These are phyloP conservation scores for Aphanomyces cochlioides DNA, from an alignment of 352 stramenopile species.

Conservation along the genomic window DNA sequence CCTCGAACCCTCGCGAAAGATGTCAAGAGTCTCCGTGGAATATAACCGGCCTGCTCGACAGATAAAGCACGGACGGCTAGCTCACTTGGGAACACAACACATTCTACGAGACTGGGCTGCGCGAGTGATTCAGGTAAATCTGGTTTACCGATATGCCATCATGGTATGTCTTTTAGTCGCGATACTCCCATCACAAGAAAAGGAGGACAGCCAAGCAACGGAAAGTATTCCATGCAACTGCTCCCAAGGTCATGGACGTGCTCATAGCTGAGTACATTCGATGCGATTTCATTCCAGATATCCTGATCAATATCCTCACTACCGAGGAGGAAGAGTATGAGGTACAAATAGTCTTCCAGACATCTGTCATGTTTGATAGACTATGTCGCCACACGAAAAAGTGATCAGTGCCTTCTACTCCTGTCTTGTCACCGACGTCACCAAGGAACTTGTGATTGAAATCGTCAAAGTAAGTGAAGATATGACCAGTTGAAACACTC, in stretches of 20 bases:
- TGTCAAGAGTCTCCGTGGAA: no score
- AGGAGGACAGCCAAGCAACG: no score
- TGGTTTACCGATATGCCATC: no score
- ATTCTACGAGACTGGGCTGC: slow-evolving; percentile 21
- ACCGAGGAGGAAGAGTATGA: neutral
- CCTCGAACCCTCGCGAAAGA: no score
- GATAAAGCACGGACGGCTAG: neutral
- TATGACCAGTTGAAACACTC: no score
- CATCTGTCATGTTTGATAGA: neutral
- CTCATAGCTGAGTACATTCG: slow-evolving; percentile 20
- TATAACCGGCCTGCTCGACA: no score
- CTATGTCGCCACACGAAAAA: neutral
- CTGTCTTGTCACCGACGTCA: neutral
- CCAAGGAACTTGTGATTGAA: no score
- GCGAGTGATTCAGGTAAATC: slow-evolving; percentile 20
- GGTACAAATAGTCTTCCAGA: neutral
- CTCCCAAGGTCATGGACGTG: slow-evolving; percentile 6
- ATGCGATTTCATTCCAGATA: slow-evolving; percentile 20
- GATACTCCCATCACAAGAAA: no score
- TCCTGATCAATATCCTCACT: slow-evolving; percentile 26
- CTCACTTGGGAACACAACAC: slow-evolving; percentile 3
- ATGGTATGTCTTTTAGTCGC: no score
- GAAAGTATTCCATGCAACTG: neutral
- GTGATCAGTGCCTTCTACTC: neutral
- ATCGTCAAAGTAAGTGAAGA: no score